A percentile compares a stretch with the other conserved stretches of the same genome.
These are phyloP conservation scores for Solanum peruvianum DNA, from an alignment of 257 asterid genomes.

Conservation along the genomic window DNA sequence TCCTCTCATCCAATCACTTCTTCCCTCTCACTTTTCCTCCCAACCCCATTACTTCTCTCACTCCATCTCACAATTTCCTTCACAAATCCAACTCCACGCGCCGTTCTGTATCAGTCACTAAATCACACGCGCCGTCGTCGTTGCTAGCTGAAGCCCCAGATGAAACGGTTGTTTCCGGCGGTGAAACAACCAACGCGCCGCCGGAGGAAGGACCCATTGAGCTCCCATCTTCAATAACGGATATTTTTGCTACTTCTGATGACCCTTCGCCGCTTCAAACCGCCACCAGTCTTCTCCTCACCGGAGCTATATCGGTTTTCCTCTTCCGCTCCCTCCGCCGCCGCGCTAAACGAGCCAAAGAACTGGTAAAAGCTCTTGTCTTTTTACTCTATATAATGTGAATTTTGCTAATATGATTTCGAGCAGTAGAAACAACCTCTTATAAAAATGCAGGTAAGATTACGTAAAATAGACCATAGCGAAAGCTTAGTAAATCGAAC, in stretches of 20 bases:
- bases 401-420: neutral
- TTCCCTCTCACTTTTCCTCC: neutral
- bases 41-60: neutral
- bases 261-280: constrained; percentile 59
- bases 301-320: constrained; percentile 66
- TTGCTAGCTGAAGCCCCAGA: constrained; percentile 13
- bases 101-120: constrained; percentile 4
- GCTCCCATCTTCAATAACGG: constrained; percentile 37
- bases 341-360: constrained; percentile 78
- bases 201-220: constrained; percentile 57
- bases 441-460: too few relatives aligned
- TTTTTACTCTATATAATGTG: neutral
- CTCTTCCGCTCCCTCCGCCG: constrained; percentile 88
- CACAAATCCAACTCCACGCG: neutral
- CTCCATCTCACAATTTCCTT: neutral
- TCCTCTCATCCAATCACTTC: constrained; percentile 6
- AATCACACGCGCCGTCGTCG: constrained; percentile 9
- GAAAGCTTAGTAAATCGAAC: too few relatives aligned
- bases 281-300: constrained; percentile 83
- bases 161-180: neutral
- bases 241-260: constrained; percentile 35
- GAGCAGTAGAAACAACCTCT: too few relatives aligned
- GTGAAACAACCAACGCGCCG: neutral
- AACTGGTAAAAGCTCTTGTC: constrained; percentile 21
- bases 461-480: too few relatives aligned